Base-by-base conservation (phyloP, 305 asterid genomes). In the Andrographis paniculata region DNA sequence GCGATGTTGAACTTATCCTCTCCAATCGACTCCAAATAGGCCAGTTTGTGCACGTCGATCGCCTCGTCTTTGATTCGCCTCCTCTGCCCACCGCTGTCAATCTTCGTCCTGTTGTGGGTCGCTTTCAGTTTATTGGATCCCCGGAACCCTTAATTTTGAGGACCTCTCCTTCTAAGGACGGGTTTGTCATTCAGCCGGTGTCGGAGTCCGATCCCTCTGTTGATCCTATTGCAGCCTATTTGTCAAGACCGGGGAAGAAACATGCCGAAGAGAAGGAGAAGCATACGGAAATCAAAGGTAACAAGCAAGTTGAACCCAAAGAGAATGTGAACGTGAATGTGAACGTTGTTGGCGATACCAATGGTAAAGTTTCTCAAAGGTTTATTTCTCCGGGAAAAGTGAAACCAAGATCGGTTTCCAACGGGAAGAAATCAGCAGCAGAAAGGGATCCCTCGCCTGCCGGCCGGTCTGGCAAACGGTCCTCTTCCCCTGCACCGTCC, bases 361-460 rank as follows among this genome's bases (percentile, higher is more conserved):
- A 20, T 15, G 20, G 45, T 43, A 71, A 67, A 53, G 27, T 56
- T 14, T 53, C 53, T 23, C 50, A 73, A 58, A 75, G 94, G 62
- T 86, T 83, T 47, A 58, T 82, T 0, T 82, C 95, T 0, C 96
- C 96, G 0, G 95, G 77, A 3, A 68, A 82, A 0, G 28, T 48
- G 38, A 80, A 73, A 62, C 92, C 73, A 64, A 68, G 96, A 42
- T 60, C 96, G 8, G 55, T 77, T 14, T 73, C 92, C 0, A 49
- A 75, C 1, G 83, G 78, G 53, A 83, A 65, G 73, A 89, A 72
- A 61, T 48, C 17, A 13, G 60, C 31, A 23, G 69, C 67, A 0
- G 95, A 87, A 74, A 75, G 91, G 61, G 87, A 77, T 51, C 87
- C 93, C 0, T 84, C 97, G 0, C 95, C 97, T 5, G 92, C 81